These are phyloP conservation scores for Penicillium bialowiezense DNA, from an alignment of 495 filamentous ascomycete genomes.

Conservation along the genomic window DNA sequence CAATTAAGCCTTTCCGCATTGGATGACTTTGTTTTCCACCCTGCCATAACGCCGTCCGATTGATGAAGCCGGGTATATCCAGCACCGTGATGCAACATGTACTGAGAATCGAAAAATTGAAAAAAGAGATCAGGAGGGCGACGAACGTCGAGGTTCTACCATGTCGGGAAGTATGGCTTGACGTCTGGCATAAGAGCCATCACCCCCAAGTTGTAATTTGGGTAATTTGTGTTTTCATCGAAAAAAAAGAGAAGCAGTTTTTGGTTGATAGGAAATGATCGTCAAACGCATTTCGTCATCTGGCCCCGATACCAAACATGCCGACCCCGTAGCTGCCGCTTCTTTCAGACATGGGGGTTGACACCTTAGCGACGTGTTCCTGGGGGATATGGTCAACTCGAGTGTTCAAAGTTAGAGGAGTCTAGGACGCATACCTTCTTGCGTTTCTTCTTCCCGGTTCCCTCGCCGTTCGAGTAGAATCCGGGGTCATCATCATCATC, in stretches of 20 bases:
- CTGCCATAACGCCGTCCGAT: constrained; percentile 43
- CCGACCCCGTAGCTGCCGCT: constrained; percentile 46
- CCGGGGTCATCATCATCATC: constrained; percentile 57
- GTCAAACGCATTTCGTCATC: constrained; percentile 31
- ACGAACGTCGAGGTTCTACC: constrained; percentile 6
- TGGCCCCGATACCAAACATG: constrained; percentile 49
- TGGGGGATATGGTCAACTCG: constrained; percentile 16
- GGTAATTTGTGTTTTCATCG: constrained; percentile 11
- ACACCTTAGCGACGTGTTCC: constrained; percentile 46
- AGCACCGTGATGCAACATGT: constrained; percentile 54
- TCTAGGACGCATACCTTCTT: constrained; percentile 45
- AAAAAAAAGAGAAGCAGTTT: constrained; percentile 18
- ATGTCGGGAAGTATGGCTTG: neutral
- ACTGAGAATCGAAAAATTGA: constrained; percentile 37
- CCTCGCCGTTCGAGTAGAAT: constrained; percentile 46
- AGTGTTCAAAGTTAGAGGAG: constrained; percentile 2
- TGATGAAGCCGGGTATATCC: constrained; percentile 54
- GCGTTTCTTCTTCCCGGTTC: constrained; percentile 45
- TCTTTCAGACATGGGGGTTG: constrained; percentile 43
- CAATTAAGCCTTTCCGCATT: constrained; percentile 28
- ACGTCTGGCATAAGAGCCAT: neutral
- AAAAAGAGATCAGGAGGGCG: constrained; percentile 11
- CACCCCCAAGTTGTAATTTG: constrained; percentile 7
- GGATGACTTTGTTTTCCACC: constrained; percentile 29
- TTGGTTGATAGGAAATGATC: constrained; percentile 18